phyloP scores from a whole-genome alignment of 148 eudicot genomes.

The Heliosperma pusillum region DNA sequence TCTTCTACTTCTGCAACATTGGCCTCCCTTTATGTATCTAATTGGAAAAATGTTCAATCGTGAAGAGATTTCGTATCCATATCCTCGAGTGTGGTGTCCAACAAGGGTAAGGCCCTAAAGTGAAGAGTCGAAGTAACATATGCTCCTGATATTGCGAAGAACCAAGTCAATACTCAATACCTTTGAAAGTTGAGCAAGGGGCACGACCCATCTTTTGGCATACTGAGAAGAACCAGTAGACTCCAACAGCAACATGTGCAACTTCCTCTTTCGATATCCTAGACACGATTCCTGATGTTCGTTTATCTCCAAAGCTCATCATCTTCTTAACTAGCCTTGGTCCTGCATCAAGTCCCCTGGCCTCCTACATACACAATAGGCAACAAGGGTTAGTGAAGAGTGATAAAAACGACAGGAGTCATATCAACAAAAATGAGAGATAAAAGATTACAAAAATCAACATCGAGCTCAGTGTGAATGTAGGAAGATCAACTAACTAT shows the following conservation, averaged over 20 bases:
- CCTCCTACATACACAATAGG: conserved; percentile 46
- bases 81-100: background rate
- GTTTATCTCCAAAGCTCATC: conserved; percentile 78
- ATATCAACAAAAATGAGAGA: background rate
- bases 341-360: conserved; percentile 98
- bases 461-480: background rate
- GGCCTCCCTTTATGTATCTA: background rate
- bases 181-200: conserved; percentile 80
- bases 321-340: conserved; percentile 79
- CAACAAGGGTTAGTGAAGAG: background rate
- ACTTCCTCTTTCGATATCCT: conserved; percentile 88
- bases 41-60: background rate
- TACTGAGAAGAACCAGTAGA: conserved; percentile 71
- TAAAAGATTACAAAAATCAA: background rate
- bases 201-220: conserved; percentile 72
- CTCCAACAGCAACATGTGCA: conserved; percentile 96
- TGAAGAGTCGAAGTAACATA: background rate
- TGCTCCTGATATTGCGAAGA: conserved; percentile 1
- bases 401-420: background rate
- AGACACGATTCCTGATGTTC: conserved; percentile 75
- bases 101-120: background rate
- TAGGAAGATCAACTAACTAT: background rate
- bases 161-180: conserved; percentile 35
- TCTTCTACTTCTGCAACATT: background rate
- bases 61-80: background rate